Conservation (phyloP, 1,284 basidiomycete genomes). For the Cronartium quercuum region DNA sequence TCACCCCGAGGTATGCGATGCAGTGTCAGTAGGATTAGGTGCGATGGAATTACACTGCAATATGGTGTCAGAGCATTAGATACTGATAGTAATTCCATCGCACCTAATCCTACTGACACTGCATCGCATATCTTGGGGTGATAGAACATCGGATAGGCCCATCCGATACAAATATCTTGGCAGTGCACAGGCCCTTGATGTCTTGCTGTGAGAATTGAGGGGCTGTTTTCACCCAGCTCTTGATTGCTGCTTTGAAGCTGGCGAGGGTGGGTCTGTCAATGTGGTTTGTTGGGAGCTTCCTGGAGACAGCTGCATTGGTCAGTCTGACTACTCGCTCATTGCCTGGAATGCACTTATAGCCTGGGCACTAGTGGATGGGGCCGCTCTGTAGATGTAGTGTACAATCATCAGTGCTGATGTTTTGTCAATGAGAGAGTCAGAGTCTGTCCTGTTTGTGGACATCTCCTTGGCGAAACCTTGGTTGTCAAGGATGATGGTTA, state of each 20-base stretch:
- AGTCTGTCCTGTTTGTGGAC: neutral
- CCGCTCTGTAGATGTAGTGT: neutral
- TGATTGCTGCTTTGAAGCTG: neutral
- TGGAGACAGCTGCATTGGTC: neutral
- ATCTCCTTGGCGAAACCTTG: neutral
- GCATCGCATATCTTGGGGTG: too few species aligned
- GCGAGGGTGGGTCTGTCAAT: neutral
- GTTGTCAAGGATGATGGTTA: neutral
- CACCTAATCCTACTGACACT: too few species aligned
- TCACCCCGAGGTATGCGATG: too few species aligned
- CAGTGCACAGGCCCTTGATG: too few species aligned
- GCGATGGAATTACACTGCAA: too few species aligned
- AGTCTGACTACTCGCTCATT: neutral
- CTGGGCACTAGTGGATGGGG: neutral
- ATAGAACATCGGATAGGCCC: too few species aligned
- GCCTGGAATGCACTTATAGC: neutral
- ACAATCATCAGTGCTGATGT: neutral
- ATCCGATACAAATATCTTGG: too few species aligned
- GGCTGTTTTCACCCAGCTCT: neutral
- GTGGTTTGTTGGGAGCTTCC: neutral
- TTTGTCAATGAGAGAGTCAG: neutral
- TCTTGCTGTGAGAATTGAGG: neutral
- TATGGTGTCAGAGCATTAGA: too few species aligned
- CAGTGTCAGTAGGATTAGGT: too few species aligned
- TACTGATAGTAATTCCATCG: too few species aligned